Evolutionary conservation across 2,329 filamentous ascomycete species (phyloP).

Genomic region (Clonostachys byssicola): DNA sequence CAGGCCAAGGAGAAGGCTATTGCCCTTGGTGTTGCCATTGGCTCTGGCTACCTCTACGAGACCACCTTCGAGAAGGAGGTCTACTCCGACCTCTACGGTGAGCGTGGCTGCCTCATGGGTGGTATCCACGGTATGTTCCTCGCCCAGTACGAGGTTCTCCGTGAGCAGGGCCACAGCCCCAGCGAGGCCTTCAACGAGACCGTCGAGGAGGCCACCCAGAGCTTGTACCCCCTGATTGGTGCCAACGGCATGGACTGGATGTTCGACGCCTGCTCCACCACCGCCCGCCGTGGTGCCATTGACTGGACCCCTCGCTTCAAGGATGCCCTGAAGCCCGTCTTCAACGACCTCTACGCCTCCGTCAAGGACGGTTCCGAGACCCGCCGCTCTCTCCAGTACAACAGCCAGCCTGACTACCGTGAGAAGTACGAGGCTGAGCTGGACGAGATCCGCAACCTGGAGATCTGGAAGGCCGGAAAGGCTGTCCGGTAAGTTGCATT

Average conservation of each 20-base stretch:
- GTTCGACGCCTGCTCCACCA: constrained; percentile 99
- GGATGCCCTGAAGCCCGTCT: constrained; percentile 96
- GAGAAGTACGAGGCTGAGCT: constrained; percentile 97
- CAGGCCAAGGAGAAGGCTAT: constrained; percentile 98
- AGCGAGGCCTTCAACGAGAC: constrained; percentile 99
- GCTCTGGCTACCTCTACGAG: constrained; percentile 98
- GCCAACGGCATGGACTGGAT: constrained; percentile 99
- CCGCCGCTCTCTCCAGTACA: constrained; percentile 94
- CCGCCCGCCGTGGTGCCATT: constrained; percentile 94
- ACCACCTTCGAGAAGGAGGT: constrained; percentile 99
- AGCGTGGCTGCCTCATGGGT: constrained; percentile 99
- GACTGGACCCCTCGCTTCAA: constrained; percentile 99
- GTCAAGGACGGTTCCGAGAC: constrained; percentile 93
- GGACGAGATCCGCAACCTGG: constrained; percentile 94
- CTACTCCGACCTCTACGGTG: constrained; percentile 98
- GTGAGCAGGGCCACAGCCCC: constrained; percentile 95
- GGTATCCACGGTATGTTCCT: constrained; percentile 99
- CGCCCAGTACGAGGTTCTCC: constrained; percentile 99
- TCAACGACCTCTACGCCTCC: constrained; percentile 93
- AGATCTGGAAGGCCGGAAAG: constrained; percentile 99
- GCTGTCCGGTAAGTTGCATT: constrained; percentile 68
- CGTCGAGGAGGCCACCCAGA: constrained; percentile 98
- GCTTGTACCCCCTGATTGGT: constrained; percentile 95
- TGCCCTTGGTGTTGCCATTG: constrained; percentile 94
- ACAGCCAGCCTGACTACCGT: constrained; percentile 92